Conservation (phyloP, 495 filamentous ascomycete genomes). For the Emericellopsis terricola region DNA sequence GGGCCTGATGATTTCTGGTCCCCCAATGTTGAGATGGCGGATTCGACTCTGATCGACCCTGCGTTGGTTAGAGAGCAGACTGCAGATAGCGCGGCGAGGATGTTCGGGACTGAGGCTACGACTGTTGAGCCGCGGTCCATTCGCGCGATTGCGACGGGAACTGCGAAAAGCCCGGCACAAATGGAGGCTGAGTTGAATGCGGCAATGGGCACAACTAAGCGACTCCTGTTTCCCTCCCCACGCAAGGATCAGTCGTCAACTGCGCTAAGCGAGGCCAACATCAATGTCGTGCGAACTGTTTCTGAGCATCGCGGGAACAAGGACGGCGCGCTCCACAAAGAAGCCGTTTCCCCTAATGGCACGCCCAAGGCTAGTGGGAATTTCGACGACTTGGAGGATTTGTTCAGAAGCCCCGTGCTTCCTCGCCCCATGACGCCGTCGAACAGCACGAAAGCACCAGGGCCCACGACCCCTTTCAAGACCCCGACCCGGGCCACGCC, state of each 20-base stretch:
- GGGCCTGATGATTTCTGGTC: conserved; percentile 8
- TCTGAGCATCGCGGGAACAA: conserved; percentile 15
- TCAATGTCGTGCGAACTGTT: conserved; percentile 36
- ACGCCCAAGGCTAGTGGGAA: conserved; percentile 11
- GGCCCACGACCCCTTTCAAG: conserved; percentile 34
- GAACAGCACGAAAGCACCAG: conserved; percentile 31
- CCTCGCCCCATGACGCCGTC: conserved; percentile 45
- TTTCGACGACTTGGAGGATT: conserved; percentile 33
- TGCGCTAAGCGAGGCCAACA: conserved; percentile 35
- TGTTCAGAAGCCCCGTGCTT: conserved; percentile 32
- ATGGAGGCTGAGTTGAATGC: conserved; percentile 32
- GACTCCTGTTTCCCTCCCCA: conserved; percentile 63
- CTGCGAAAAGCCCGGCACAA: conserved; percentile 43
- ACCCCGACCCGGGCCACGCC: conserved; percentile 37
- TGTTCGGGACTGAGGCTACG: too few relatives aligned
- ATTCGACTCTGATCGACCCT: background rate
- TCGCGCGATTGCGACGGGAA: too few relatives aligned
- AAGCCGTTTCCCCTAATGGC: conserved; percentile 10
- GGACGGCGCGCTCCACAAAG: conserved; percentile 20
- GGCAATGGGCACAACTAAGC: conserved; percentile 46
- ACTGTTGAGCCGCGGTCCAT: too few relatives aligned
- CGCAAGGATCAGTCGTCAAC: conserved; percentile 40
- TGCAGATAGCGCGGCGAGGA: too few relatives aligned
- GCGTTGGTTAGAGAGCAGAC: background rate
- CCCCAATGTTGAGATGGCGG: conserved; percentile 3